Evolutionary conservation across 2,329 filamentous ascomycete species (phyloP).

Genomic region (Lojkania enalia): DNA sequence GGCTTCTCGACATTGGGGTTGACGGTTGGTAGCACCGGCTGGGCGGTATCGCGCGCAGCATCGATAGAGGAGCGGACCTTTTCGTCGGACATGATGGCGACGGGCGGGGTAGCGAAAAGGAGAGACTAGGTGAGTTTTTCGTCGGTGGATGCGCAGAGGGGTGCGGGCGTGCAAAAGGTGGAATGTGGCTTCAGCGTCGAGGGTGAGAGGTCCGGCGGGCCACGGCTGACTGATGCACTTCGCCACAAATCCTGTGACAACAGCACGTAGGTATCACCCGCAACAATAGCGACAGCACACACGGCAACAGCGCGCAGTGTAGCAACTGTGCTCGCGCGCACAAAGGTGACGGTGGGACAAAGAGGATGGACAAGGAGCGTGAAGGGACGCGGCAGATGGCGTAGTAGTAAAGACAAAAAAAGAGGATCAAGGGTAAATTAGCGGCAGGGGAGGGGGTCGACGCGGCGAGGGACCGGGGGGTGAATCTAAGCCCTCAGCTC

Average conservation of each 20-base stretch:
- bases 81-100: conserved; percentile 65
- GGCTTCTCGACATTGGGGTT: conserved; percentile 76
- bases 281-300: no score
- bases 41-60: conserved; percentile 62
- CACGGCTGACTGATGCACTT: conserved; percentile 24
- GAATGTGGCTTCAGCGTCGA: conserved; percentile 6
- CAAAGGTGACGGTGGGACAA: conserved; percentile 7
- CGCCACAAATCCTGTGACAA: conserved; percentile 12
- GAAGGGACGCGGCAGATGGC: conserved; percentile 25
- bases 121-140: conserved; percentile 21
- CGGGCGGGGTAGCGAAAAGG: conserved; percentile 27
- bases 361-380: conserved; percentile 18
- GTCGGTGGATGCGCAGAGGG: conserved; percentile 12
- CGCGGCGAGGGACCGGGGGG: conserved; percentile 31
- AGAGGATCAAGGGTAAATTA: conserved; percentile 27
- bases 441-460: conserved; percentile 24
- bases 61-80: conserved; percentile 86
- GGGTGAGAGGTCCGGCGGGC: conserved; percentile 16
- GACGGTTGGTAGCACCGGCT: conserved; percentile 74
- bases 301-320: conserved; percentile 6
- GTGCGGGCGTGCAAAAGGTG: conserved; percentile 8
- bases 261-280: not conserved
- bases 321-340: not conserved
- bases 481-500: conserved; percentile 16
- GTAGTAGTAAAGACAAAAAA: conserved; percentile 23